Evolutionary conservation across 2,329 filamentous ascomycete species (phyloP).

Genomic region (Didymella sp.): DNA sequence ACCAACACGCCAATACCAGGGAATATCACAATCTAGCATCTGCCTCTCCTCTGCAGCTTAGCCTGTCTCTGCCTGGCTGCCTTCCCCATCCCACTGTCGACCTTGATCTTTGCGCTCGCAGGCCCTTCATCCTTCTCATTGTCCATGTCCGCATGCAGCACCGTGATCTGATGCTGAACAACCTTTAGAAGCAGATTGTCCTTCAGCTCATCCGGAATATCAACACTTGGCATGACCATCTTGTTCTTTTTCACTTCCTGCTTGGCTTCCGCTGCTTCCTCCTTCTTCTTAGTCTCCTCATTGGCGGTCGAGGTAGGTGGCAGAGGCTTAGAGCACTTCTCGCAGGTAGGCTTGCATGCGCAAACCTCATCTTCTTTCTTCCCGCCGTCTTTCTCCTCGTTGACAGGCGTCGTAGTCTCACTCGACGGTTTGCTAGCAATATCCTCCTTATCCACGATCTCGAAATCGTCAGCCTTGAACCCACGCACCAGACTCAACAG

Average conservation of each 20-base stretch:
- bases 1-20: neutral
- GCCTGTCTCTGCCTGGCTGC: neutral
- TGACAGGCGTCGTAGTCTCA: neutral
- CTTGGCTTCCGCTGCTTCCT: conserved; percentile 21
- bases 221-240: conserved; percentile 29
- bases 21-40: neutral
- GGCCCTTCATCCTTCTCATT: conserved; percentile 21
- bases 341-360: conserved; percentile 27
- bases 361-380: conserved; percentile 20
- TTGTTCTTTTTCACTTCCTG: conserved; percentile 28
- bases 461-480: conserved; percentile 35
- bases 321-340: conserved; percentile 29
- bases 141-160: conserved; percentile 48
- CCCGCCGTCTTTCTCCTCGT: neutral
- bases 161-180: conserved; percentile 47
- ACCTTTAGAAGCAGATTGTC: conserved; percentile 42
- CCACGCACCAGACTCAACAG: conserved; percentile 46
- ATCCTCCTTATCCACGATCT: conserved; percentile 35
- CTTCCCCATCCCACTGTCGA: neutral
- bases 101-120: conserved; percentile 1
- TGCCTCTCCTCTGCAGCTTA: neutral
- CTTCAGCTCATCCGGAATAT: conserved; percentile 31
- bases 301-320: neutral
- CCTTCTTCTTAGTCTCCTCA: conserved; percentile 7
- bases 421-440: conserved; percentile 21